Conservation (phyloP, 2,329 filamentous ascomycete genomes). For the Zarea fungicola region DNA sequence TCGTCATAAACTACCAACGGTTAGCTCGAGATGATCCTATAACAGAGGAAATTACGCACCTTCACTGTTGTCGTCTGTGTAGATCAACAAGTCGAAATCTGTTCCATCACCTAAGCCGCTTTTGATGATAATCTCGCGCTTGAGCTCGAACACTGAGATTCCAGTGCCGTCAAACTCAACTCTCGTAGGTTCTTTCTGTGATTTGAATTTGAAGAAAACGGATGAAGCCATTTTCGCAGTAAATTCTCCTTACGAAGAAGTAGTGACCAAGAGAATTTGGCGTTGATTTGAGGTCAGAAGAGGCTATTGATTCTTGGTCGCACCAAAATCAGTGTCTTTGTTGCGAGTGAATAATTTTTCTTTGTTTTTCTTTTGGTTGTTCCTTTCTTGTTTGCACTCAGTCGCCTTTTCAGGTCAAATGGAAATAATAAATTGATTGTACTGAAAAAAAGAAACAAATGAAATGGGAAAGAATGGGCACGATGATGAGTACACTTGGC, state of each 20-base stretch:
- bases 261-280: neutral
- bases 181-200: slow-evolving; percentile 88
- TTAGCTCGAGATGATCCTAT: slow-evolving; percentile 23
- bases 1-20: slow-evolving; percentile 77
- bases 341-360: slow-evolving; percentile 17
- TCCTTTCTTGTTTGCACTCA: slow-evolving; percentile 29
- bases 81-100: slow-evolving; percentile 94
- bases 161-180: slow-evolving; percentile 97
- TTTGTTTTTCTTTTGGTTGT: slow-evolving; percentile 27
- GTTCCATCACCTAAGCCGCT: slow-evolving; percentile 91
- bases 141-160: slow-evolving; percentile 97
- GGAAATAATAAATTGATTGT: slow-evolving; percentile 51
- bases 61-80: slow-evolving; percentile 85
- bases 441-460: slow-evolving; percentile 31
- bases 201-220: slow-evolving; percentile 99
- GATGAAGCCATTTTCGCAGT: slow-evolving; percentile 71
- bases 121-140: slow-evolving; percentile 95
- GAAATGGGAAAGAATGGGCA: slow-evolving; percentile 28
- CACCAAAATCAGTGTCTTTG: slow-evolving; percentile 4
- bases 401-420: slow-evolving; percentile 34
- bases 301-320: slow-evolving; percentile 2
- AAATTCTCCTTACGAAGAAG: neutral
- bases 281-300: neutral
- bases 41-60: slow-evolving; percentile 51
- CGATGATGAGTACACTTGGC: slow-evolving; percentile 36